Conservation (phyloP, 1,139 yeast species). For the Arxiozyma slooffiae region DNA sequence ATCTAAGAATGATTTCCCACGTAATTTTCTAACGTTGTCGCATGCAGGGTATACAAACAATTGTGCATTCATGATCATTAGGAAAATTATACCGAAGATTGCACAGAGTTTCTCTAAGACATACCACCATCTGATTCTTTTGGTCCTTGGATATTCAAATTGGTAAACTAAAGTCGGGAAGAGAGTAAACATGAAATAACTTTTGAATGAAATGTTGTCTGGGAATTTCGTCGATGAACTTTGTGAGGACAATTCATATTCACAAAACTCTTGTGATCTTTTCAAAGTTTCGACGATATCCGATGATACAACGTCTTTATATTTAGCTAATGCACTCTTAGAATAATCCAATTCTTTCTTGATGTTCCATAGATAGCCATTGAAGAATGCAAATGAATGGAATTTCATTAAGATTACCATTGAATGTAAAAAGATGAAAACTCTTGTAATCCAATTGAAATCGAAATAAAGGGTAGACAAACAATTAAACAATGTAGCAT, state of each 20-base stretch:
- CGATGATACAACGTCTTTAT: conserved; percentile 12
- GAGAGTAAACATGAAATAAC: conserved; percentile 67
- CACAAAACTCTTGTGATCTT: conserved; percentile 50
- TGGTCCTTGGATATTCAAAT: conserved; percentile 64
- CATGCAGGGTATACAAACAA: conserved; percentile 63
- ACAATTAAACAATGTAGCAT: conserved; percentile 38
- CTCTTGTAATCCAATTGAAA: conserved; percentile 80
- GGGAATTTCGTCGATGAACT: conserved; percentile 44
- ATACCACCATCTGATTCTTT: conserved; percentile 52
- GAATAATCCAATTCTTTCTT: conserved; percentile 47
- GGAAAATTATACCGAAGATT: conserved; percentile 65
- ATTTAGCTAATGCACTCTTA: conserved; percentile 25
- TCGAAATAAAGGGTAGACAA: conserved; percentile 40
- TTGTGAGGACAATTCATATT: conserved; percentile 50
- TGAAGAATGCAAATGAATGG: conserved; percentile 82
- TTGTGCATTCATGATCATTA: conserved; percentile 73
- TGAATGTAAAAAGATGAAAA: conserved; percentile 68
- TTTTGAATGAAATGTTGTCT: conserved; percentile 45
- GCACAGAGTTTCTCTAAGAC: conserved; percentile 58
- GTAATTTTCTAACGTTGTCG: conserved; percentile 39
- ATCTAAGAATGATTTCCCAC: conserved; percentile 24
- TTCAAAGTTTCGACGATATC: conserved; percentile 31
- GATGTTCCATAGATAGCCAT: conserved; percentile 74
- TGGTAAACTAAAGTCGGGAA: conserved; percentile 76
- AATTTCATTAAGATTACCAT: conserved; percentile 81